Conservation (phyloP, 495 filamentous ascomycete species). For the Rostrohypoxylon terebratum region DNA sequence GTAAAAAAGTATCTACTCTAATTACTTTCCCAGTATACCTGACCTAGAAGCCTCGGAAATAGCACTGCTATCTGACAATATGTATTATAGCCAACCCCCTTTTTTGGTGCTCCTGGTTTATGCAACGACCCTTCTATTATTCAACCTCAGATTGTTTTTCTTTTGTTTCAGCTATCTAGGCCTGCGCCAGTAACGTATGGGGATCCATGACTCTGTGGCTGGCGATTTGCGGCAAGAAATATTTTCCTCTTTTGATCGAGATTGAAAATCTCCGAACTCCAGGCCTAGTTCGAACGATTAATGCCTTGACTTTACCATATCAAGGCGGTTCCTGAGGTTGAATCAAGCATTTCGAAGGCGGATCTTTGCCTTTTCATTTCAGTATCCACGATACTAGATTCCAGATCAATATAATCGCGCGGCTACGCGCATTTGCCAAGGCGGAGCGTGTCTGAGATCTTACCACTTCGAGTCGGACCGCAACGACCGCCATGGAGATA, state of each 20-base stretch:
- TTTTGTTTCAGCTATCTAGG: background rate
- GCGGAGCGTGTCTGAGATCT: background rate
- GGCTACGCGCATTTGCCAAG: slow-evolving; percentile 30
- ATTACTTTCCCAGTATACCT: background rate
- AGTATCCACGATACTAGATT: slow-evolving; percentile 14
- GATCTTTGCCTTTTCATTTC: slow-evolving; percentile 10
- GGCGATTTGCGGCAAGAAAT: background rate
- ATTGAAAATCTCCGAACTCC: slow-evolving; percentile 30
- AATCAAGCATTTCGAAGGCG: slow-evolving; percentile 27
- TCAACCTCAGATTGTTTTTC: no score
- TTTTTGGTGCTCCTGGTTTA: background rate
- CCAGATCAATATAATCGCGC: slow-evolving; percentile 18
- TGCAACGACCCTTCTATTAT: no score
- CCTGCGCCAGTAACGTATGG: background rate
- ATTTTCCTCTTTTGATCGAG: background rate
- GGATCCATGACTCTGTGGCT: background rate
- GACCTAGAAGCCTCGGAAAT: background rate
- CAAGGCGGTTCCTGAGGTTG: background rate
- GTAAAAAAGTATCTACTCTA: background rate
- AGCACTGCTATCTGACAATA: background rate
- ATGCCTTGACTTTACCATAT: background rate
- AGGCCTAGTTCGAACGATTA: background rate
- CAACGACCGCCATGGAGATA: background rate
- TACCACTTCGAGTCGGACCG: background rate
- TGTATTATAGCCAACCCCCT: background rate